Base-by-base conservation (phyloP, 495 filamentous ascomycete genomes). In the Trypethelium eluteriae region DNA sequence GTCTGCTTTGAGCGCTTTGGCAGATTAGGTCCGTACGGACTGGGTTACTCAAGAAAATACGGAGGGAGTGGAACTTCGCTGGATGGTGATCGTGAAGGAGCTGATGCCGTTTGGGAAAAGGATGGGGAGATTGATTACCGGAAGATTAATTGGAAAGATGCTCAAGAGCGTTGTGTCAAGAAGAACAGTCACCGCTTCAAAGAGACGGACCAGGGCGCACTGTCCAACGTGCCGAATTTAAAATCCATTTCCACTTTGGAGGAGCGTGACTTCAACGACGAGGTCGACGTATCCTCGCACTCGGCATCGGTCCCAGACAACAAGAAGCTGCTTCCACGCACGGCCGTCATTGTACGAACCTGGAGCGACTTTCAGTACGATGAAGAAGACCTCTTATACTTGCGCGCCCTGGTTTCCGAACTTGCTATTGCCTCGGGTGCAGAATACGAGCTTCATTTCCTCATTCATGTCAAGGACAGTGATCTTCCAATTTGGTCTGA, bases 1-100 rank as follows among this genome's bases (percentile, higher is more conserved):
- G 83, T 97, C 63, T 98, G 94, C 79, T 98, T 96, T 76, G 94
- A 98, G 64, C 84, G 94, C 2, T 95, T 89, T 76, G 94, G 95
- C 10, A 83, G 90, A 66, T 82, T 93, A 36, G 95, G 92, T 0
- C 88, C 93, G 0, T 98, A 98, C 70, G 94, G 94, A 0, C 85
- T 89, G 63, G 94, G 94, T 16, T 98, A 98, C 71, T 87, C 84
- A 32, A 75, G 80, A 18, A 83, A 83, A 68, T 85, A 82, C 72
- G 94, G 94, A 9, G 94, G 94, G 9, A 84, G 86, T 18, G 93
- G 93, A 0, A 85, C 89, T 38, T 93, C 91, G 10, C 77, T 93
- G 72, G 83, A 91, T 68, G 91, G 90, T 39, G 89, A 96, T 61
- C 84, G 81, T 35, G 90, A 91, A 69, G 90, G 90, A 1, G 81